Base-by-base conservation (phyloP, 1,284 basidiomycete species). In the Neonothopanus nambi region DNA sequence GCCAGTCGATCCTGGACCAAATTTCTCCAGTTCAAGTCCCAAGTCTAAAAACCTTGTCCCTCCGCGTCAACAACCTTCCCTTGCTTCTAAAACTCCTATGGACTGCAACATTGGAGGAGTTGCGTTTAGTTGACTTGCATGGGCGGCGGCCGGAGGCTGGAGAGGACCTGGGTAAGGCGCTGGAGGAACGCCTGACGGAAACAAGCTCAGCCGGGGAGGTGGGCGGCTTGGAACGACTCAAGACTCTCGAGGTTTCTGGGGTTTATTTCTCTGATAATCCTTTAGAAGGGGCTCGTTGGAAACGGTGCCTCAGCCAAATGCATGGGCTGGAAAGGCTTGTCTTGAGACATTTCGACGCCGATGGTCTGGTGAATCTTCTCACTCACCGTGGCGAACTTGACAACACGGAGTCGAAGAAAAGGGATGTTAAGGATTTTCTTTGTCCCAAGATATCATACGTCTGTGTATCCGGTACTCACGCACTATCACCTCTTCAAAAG, bases 11-110 rank as follows among this genome's bases (percentile, higher is more conserved):
- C 46, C 21, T 35, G 38, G 40, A 42, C 30, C 17, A 4, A 12
- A 40, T 5, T n/a, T 20, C 21, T 40, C 21, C 24, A 7, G 41
- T 50, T 12, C 35, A 52, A 9, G 17, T 55, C n/a, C 44, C 49
- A 20, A 18, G n/a, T 2, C 39, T 59, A 24, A 51, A 57, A 35
- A 36, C 39, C 17, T 28, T 59, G 6, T 52, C 47, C 6, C 48
- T 59, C 15, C 56, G 56, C 12, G 44, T 52, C 12, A 59, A 59
- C 42, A 57, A 57, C 38, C 48, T 59, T 13, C 48, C 55, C 2
- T 40, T 18, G 8, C 37, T 55, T 20, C 43, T 59, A 9, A 44
- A 42, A 5, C 49, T 51, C 15, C 23, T 59, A 12, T 28, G 40
- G 42, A 21, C 50, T 9, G 9, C 53, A 2, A 39, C 47, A 17